A percentile compares a stretch with the other conserved stretches of the same genome.
Conservation (phyloP, 2,329 filamentous ascomycete genomes). For the Sclerotinia subarctica region DNA sequence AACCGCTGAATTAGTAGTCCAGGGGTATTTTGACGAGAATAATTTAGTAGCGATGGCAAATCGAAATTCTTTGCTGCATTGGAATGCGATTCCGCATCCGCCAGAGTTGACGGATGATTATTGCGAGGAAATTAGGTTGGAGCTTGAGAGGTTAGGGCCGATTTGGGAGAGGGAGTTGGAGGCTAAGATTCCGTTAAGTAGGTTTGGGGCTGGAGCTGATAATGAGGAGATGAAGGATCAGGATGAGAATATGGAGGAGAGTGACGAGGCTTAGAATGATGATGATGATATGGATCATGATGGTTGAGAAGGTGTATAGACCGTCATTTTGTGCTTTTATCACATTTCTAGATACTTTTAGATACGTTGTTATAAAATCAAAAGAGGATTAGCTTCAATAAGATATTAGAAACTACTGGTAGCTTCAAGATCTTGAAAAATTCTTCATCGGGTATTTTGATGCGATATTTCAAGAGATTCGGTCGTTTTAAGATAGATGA, state of each 20-base stretch:
- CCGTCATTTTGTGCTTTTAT: neutral
- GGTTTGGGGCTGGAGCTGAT: too few species aligned
- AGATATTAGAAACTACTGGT: too few species aligned
- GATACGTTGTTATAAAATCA: neutral
- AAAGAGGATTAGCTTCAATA: fast-evolving
- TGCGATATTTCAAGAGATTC: neutral
- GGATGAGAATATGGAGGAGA: neutral
- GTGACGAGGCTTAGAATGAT: neutral
- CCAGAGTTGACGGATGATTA: neutral
- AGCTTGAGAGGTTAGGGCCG: neutral
- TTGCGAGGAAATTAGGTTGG: neutral
- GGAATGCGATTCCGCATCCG: neutral
- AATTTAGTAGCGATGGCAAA: neutral
- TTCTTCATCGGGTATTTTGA: neutral
- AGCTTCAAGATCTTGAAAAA: too few species aligned
- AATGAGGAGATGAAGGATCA: too few species aligned
- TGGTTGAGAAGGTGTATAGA: neutral
- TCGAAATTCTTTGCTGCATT: too few species aligned
- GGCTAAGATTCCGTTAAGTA: neutral
- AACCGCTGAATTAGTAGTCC: neutral
- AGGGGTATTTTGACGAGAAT: neutral
- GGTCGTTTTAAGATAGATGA: neutral
- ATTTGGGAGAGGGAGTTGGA: neutral
- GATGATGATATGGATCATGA: neutral
- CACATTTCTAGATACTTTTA: neutral